phyloP scores from a whole-genome alignment of 2,329 filamentous ascomycete genomes.

The Botrytis byssoidea region DNA sequence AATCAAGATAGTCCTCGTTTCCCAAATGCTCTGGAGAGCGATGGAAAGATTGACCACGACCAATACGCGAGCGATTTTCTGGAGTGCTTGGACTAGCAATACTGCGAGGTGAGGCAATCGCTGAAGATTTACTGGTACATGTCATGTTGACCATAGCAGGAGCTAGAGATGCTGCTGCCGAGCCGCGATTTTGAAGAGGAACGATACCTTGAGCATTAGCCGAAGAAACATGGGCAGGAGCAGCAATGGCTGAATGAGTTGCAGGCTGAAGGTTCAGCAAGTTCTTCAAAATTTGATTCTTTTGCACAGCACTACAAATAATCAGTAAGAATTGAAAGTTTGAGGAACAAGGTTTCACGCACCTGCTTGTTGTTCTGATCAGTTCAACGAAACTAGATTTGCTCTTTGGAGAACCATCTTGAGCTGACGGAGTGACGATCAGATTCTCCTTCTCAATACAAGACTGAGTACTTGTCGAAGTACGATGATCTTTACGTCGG shows the following conservation, averaged over 20 bases:
- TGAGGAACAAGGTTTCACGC: constrained; percentile 14
- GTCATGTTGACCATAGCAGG: constrained; percentile 27
- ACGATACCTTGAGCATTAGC: constrained; percentile 39
- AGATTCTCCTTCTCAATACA: constrained; percentile 6
- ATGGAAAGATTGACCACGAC: background rate
- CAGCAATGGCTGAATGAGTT: constrained; percentile 28
- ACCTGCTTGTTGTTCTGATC: constrained; percentile 33
- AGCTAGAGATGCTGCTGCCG: constrained; percentile 38
- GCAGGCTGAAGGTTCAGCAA: constrained; percentile 35
- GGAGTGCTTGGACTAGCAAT: constrained; percentile 12
- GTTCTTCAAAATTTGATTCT: constrained; percentile 37
- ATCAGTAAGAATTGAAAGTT: background rate
- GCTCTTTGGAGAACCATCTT: constrained; percentile 24
- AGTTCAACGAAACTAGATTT: constrained; percentile 29
- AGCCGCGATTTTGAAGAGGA: constrained; percentile 36
- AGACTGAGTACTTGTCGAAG: constrained; percentile 11
- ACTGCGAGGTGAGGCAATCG: background rate
- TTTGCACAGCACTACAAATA: constrained; percentile 30
- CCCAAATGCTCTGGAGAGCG: constrained; percentile 17
- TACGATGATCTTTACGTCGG: background rate
- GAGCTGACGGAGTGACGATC: constrained; percentile 23
- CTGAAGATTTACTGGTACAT: background rate
- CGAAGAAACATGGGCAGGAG: constrained; percentile 35
- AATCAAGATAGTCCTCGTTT: constrained; percentile 17
- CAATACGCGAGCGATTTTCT: constrained; percentile 5